Base-by-base conservation (phyloP, 2,329 filamentous ascomycete species). In the Diaporthe vexans region DNA sequence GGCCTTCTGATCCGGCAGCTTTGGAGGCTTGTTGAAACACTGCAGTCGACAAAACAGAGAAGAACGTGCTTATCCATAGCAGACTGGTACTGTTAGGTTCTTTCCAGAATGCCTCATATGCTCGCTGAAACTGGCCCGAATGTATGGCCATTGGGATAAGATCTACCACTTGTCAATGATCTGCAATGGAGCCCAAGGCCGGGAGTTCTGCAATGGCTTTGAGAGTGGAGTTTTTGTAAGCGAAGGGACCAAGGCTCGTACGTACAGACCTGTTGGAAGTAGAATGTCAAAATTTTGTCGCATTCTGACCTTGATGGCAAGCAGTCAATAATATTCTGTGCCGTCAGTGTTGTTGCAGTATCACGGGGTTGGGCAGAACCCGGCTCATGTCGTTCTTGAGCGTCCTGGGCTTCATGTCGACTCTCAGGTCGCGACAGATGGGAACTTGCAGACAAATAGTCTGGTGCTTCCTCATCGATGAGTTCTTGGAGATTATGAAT, bases 51-150 rank as follows among this genome's bases (percentile, higher is more conserved):
- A 89, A 76, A 61, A 88, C 83, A 8, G 86, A 88, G 74, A 87
- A 86, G 63, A 89, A 80, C 52, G 87, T 85, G 76, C 87, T 88
- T 58, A 88, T 80, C 88, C 88, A 89, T 35, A 89, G 80, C 17
- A 87, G 79, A 75, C 83, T 85, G 4, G 84, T 80, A 0, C 80
- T 79, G 5, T 80, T 77, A 0, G 86, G 84, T 4, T 82, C 78
- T 35, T 77, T 76, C 87, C 87, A 88, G 76, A 89, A 88, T 6
- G 81, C 81, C 54, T 86, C 84, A 77, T 88, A 89, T 52, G 85
- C 83, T 4, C 86, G 82, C 76, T 86, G 84, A 72, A 89, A 89
- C 77, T 88, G 83, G 40, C 80, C 81, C 3, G 80, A 78, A 74
- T 87, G 85, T 33, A 87, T 77, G 74, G 85, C 83, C 6, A 84